These are phyloP conservation scores for Cadophora malorum DNA, from an alignment of 2,329 filamentous ascomycete genomes.

Conservation along the genomic window DNA sequence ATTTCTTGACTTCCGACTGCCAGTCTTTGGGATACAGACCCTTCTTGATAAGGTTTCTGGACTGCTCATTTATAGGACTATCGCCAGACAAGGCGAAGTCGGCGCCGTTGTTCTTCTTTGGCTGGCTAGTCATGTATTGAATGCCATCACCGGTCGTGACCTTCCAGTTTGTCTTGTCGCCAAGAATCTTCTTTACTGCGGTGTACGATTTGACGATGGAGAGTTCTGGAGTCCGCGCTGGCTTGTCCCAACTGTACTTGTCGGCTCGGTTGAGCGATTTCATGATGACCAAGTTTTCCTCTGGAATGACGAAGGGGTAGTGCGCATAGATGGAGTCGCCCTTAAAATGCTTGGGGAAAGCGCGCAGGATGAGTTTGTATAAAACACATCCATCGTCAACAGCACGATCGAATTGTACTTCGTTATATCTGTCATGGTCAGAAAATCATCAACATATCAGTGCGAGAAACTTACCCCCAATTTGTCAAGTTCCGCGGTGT, in stretches of 20 bases:
- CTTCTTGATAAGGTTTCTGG: constrained; percentile 60
- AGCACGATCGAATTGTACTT: constrained; percentile 73
- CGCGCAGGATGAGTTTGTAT: constrained; percentile 81
- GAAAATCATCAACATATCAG: background rate
- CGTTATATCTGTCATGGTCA: constrained; percentile 45
- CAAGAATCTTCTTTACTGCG: constrained; percentile 66
- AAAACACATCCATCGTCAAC: constrained; percentile 84
- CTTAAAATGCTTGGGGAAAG: constrained; percentile 82
- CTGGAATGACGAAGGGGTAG: constrained; percentile 64
- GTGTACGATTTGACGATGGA: constrained; percentile 66
- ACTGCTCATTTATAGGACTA: constrained; percentile 53
- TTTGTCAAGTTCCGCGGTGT: constrained; percentile 76
- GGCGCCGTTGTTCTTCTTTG: constrained; percentile 55
- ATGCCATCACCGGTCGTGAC: constrained; percentile 70
- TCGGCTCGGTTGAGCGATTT: constrained; percentile 69
- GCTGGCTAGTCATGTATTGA: constrained; percentile 65
- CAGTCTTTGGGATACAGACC: constrained; percentile 68
- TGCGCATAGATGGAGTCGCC: constrained; percentile 77
- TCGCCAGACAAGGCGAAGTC: constrained; percentile 64
- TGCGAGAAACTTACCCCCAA: constrained; percentile 68
- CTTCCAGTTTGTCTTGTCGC: constrained; percentile 64
- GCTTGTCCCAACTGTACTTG: constrained; percentile 73
- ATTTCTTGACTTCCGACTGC: constrained; percentile 66
- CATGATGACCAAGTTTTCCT: constrained; percentile 75
- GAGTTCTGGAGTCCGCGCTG: constrained; percentile 55